phyloP scores from a whole-genome alignment of 441 rosid species.

The Arabidopsis hybrid region DNA sequence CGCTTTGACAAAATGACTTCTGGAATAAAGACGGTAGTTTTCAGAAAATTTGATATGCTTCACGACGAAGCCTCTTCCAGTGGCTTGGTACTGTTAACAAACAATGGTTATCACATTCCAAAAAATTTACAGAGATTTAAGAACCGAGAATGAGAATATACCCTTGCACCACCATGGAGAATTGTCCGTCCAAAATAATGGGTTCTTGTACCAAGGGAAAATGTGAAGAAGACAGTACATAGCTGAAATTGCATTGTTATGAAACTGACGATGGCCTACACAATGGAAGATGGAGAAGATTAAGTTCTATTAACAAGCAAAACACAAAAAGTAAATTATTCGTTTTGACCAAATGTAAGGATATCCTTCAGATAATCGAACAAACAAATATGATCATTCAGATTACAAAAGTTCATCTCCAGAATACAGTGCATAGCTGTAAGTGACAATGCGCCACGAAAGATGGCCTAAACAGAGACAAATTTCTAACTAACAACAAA shows the following conservation, averaged over 20 bases:
- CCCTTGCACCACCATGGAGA: slow-evolving; percentile 99
- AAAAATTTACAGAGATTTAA: slow-evolving; percentile 14
- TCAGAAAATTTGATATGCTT: slow-evolving; percentile 93
- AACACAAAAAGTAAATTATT: slow-evolving; percentile 1
- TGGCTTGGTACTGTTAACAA: slow-evolving; percentile 88
- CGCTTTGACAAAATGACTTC: slow-evolving; percentile 99
- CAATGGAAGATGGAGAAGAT: slow-evolving; percentile 27
- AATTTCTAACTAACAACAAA: slow-evolving; percentile 1
- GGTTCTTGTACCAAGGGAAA: slow-evolving; percentile 95
- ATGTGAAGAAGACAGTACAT: slow-evolving; percentile 97
- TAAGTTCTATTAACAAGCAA: slow-evolving; percentile 16
- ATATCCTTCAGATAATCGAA: slow-evolving; percentile 13
- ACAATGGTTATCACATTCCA: slow-evolving; percentile 38
- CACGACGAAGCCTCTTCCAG: slow-evolving; percentile 99
- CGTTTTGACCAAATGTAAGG: not conserved
- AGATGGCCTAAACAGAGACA: slow-evolving; percentile 2
- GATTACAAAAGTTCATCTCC: slow-evolving; percentile 4
- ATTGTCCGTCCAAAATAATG: slow-evolving; percentile 99
- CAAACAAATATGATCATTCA: slow-evolving; percentile 9
- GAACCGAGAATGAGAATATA: slow-evolving; percentile 47
- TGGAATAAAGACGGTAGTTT: slow-evolving; percentile 95
- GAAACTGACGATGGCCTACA: slow-evolving; percentile 95
- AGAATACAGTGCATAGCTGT: not conserved
- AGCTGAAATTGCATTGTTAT: slow-evolving; percentile 97
- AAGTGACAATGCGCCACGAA: slow-evolving; percentile 7